A percentile compares a stretch with the other conserved stretches of the same genome.
These are phyloP conservation scores for Penicillium sumatraense DNA, from an alignment of 2,329 filamentous ascomycete species.

Conservation along the genomic window DNA sequence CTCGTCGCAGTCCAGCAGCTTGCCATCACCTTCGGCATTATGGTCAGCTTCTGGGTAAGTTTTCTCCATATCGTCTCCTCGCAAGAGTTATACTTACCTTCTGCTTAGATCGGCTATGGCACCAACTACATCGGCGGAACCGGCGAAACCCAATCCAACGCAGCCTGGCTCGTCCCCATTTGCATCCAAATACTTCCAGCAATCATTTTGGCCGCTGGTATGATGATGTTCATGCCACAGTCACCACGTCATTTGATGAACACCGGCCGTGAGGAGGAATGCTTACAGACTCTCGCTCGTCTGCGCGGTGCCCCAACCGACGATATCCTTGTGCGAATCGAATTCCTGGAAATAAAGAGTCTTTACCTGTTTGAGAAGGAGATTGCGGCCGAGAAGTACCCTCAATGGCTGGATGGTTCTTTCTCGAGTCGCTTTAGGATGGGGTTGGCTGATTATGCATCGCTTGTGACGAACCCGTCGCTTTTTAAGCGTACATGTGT, in stretches of 20 bases:
- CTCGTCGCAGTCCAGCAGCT: slow-evolving; percentile 50
- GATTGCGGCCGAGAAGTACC: slow-evolving; percentile 68
- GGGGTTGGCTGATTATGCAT: slow-evolving; percentile 53
- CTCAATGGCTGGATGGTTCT: slow-evolving; percentile 65
- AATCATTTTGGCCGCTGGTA: slow-evolving; percentile 67
- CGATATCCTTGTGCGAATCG: slow-evolving; percentile 72
- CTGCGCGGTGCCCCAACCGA: slow-evolving; percentile 67
- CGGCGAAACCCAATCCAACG: slow-evolving; percentile 62
- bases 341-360: slow-evolving; percentile 79
- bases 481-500: slow-evolving; percentile 42
- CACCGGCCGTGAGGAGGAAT: slow-evolving; percentile 69
- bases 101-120: slow-evolving; percentile 45
- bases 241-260: slow-evolving; percentile 75
- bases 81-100: slow-evolving; percentile 12
- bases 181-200: slow-evolving; percentile 73
- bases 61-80: neutral
- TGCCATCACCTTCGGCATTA: slow-evolving; percentile 50
- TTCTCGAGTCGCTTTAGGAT: slow-evolving; percentile 68
- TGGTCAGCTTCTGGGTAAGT: slow-evolving; percentile 47
- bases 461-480: slow-evolving; percentile 38
- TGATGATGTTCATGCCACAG: slow-evolving; percentile 76
- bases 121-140: slow-evolving; percentile 69
- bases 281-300: slow-evolving; percentile 63
- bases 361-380: slow-evolving; percentile 75
- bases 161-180: slow-evolving; percentile 75